Evolutionary conservation across 768 basidiomycete genomes (phyloP).

Genomic region (Dacryopinax spathularia): DNA sequence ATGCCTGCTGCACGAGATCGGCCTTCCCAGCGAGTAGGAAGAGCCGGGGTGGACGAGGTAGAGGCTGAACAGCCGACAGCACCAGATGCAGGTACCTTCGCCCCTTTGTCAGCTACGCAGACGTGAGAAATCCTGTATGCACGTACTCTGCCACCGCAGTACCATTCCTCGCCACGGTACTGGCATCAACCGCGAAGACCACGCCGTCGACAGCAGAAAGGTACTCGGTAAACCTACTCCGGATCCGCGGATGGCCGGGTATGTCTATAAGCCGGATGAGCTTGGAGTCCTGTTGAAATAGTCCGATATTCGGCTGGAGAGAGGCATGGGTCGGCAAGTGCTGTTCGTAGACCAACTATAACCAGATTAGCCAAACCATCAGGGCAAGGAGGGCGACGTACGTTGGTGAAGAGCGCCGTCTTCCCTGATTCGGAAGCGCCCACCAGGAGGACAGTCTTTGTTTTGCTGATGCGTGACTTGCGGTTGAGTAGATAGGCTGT

Average conservation of each 20-base stretch:
- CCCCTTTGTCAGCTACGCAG: no score
- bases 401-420: slow-evolving; percentile 59
- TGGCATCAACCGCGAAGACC: slow-evolving; percentile 68
- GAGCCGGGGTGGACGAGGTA: slow-evolving; percentile 55
- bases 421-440: slow-evolving; percentile 69
- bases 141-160: slow-evolving; percentile 67
- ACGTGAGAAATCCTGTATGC: neutral
- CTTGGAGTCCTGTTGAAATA: slow-evolving; percentile 26
- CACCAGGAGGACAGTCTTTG: slow-evolving; percentile 51
- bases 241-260: slow-evolving; percentile 72
- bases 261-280: slow-evolving; percentile 41
- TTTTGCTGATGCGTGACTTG: slow-evolving; percentile 23
- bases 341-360: slow-evolving; percentile 50
- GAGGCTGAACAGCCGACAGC: slow-evolving; percentile 51
- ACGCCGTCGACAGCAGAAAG: slow-evolving; percentile 48
- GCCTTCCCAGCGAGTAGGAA: slow-evolving; percentile 62
- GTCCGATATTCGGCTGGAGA: slow-evolving; percentile 52
- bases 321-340: slow-evolving; percentile 60
- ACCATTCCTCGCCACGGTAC: slow-evolving; percentile 61
- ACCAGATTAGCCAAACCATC: neutral
- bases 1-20: slow-evolving; percentile 37
- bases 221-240: slow-evolving; percentile 57
- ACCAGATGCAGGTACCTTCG: slow-evolving; percentile 67
- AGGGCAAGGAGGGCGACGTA: slow-evolving; percentile 24
- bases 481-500: neutral